Conservation (phyloP, 768 basidiomycete species). For the Termitomyces bulborhizus region DNA sequence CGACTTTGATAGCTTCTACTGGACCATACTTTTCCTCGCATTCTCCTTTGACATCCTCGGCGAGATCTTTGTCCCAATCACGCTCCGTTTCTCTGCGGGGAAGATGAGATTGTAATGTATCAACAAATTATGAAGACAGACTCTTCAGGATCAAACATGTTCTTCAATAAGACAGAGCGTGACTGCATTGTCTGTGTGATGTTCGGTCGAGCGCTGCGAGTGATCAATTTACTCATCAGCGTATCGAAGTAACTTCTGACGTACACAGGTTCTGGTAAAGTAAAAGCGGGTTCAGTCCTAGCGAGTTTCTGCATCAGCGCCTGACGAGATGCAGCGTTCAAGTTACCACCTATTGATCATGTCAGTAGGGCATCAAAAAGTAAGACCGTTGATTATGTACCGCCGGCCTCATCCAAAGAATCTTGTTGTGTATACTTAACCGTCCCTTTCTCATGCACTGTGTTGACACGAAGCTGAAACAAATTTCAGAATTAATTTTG, state of each 20-base stretch:
- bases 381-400: conserved; percentile 30
- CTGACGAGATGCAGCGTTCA: conserved; percentile 97
- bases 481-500: background rate
- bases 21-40: conserved; percentile 86
- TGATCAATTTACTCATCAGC: conserved; percentile 11
- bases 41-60: conserved; percentile 94
- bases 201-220: conserved; percentile 59
- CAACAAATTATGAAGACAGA: conserved; percentile 30
- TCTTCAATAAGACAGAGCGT: conserved; percentile 82
- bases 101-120: background rate
- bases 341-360: conserved; percentile 71
- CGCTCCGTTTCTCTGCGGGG: conserved; percentile 79
- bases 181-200: conserved; percentile 86
- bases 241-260: conserved; percentile 16
- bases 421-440: conserved; percentile 71
- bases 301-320: conserved; percentile 99
- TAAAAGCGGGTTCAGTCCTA: conserved; percentile 70
- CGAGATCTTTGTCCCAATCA: conserved; percentile 96
- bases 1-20: conserved; percentile 85
- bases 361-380: conserved; percentile 6
- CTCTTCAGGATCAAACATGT: conserved; percentile 99
- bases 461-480: conserved; percentile 76
- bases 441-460: conserved; percentile 87
- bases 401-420: conserved; percentile 84
- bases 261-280: conserved; percentile 57